Percentiles rank a stretch among this genome's conserved stretches.
These are phyloP conservation scores for Phialophora verrucosa DNA, from an alignment of 2,329 filamentous ascomycete genomes.

Conservation along the genomic window DNA sequence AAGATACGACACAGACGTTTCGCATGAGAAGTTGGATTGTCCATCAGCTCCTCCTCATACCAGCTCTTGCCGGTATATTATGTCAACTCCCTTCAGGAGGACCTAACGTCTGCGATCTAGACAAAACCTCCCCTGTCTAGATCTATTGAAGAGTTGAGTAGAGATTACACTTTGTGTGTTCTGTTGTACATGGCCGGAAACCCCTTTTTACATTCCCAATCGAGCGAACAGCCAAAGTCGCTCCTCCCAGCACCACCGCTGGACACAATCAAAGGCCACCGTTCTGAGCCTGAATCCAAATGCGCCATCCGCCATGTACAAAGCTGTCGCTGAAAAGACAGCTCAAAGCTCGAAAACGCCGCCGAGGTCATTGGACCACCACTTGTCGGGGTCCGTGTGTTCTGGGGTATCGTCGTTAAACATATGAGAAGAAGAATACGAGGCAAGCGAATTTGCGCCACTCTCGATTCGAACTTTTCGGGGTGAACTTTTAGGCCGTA, in stretches of 20 bases:
- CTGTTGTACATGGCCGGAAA: slow-evolving; percentile 33
- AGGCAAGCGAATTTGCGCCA: slow-evolving; percentile 35
- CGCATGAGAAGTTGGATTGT: slow-evolving; percentile 34
- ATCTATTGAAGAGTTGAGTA: slow-evolving; percentile 35
- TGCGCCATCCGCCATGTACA: slow-evolving; percentile 20
- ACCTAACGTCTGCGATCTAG: slow-evolving; percentile 22
- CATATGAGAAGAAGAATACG: slow-evolving; percentile 24
- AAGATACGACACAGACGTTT: slow-evolving; percentile 9
- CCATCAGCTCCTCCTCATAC: slow-evolving; percentile 24
- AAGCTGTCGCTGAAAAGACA: slow-evolving; percentile 22
- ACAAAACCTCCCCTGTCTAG: slow-evolving; percentile 24
- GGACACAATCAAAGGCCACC: not conserved
- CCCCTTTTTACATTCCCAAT: slow-evolving; percentile 7
- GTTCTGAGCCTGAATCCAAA: not conserved
- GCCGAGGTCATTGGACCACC: slow-evolving; percentile 27
- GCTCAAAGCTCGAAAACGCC: slow-evolving; percentile 15
- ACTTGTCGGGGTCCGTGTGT: slow-evolving; percentile 16
- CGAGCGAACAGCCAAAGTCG: slow-evolving; percentile 5
- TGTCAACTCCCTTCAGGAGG: slow-evolving; percentile 23
- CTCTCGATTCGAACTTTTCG: slow-evolving; percentile 26
- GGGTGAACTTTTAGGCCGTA: slow-evolving; percentile 18
- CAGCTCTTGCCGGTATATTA: slow-evolving; percentile 27
- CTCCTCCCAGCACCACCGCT: slow-evolving; percentile 26
- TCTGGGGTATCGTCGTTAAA: slow-evolving; percentile 35
- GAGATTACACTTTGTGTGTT: slow-evolving; percentile 34